Conservation (phyloP, 2,329 filamentous ascomycete genomes). For the Venturia carpophila region DNA sequence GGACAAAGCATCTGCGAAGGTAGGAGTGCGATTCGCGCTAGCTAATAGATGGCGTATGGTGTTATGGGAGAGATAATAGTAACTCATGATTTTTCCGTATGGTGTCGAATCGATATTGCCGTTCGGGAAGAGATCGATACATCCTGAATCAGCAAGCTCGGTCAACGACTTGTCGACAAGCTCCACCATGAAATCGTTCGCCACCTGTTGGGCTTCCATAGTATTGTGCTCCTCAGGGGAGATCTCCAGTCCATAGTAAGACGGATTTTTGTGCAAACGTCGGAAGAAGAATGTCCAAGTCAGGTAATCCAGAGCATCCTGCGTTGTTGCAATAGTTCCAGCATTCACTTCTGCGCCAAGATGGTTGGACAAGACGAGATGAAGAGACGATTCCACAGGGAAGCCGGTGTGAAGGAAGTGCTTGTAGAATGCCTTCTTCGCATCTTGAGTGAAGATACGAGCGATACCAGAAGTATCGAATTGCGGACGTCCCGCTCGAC, state of each 20-base stretch:
- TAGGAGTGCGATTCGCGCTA: slow-evolving; percentile 65
- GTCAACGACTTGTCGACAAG: slow-evolving; percentile 80
- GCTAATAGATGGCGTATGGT: slow-evolving; percentile 80
- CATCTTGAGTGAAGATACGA: slow-evolving; percentile 91
- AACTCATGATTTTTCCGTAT: slow-evolving; percentile 97
- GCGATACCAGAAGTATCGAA: slow-evolving; percentile 96
- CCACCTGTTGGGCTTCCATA: slow-evolving; percentile 72
- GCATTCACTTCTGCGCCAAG: slow-evolving; percentile 90
- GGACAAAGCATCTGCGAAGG: slow-evolving; percentile 72
- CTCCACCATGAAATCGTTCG: slow-evolving; percentile 90
- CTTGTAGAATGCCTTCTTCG: slow-evolving; percentile 99
- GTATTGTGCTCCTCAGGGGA: slow-evolving; percentile 88
- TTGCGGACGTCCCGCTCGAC: slow-evolving; percentile 87
- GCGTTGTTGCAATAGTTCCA: slow-evolving; percentile 85
- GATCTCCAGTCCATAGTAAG: slow-evolving; percentile 93
- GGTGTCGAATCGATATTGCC: slow-evolving; percentile 86
- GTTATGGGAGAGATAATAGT: slow-evolving; percentile 92
- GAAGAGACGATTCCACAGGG: slow-evolving; percentile 90
- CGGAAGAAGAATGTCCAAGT: slow-evolving; percentile 99
- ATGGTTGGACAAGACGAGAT: slow-evolving; percentile 96
- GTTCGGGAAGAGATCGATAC: slow-evolving; percentile 73
- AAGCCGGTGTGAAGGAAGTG: slow-evolving; percentile 98
- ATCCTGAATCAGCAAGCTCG: slow-evolving; percentile 76
- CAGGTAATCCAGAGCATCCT: slow-evolving; percentile 93
- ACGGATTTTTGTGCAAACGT: slow-evolving; percentile 92